Conservation (phyloP, 495 filamentous ascomycete species). For the Penicillium alfredii region DNA sequence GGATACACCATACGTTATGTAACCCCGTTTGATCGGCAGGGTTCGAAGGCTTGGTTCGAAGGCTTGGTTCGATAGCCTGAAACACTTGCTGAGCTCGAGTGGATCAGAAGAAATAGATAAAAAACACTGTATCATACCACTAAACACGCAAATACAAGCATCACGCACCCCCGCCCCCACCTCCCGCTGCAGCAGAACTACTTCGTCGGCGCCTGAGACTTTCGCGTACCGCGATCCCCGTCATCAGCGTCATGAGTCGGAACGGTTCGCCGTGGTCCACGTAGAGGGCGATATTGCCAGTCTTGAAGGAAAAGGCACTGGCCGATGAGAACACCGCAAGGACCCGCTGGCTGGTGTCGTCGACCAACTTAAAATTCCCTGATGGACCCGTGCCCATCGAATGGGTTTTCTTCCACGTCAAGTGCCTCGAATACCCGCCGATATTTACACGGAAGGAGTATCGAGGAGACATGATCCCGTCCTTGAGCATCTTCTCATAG, state of each 20-base stretch:
- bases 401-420: constrained; percentile 32
- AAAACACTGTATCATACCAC: no score
- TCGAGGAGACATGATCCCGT: constrained; percentile 11
- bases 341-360: constrained; percentile 20
- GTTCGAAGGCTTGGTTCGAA: no score
- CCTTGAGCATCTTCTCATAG: constrained; percentile 25
- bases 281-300: constrained; percentile 19
- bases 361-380: constrained; percentile 27
- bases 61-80: no score
- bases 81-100: no score
- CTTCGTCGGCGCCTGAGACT: constrained; percentile 6
- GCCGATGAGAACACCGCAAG: constrained; percentile 27
- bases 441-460: constrained; percentile 26
- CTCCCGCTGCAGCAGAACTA: constrained; percentile 3
- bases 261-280: constrained; percentile 13
- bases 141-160: background rate
- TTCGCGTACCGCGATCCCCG: constrained; percentile 19
- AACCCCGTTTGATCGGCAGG: no score
- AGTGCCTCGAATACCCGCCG: constrained; percentile 11
- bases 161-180: constrained; percentile 5
- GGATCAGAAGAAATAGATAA: no score
- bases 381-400: constrained; percentile 15
- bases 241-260: constrained; percentile 16
- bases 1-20: no score
- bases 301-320: constrained; percentile 7